phyloP scores from a whole-genome alignment of 1,284 basidiomycete species.

The Cutaneotrichosporon cutaneum region DNA sequence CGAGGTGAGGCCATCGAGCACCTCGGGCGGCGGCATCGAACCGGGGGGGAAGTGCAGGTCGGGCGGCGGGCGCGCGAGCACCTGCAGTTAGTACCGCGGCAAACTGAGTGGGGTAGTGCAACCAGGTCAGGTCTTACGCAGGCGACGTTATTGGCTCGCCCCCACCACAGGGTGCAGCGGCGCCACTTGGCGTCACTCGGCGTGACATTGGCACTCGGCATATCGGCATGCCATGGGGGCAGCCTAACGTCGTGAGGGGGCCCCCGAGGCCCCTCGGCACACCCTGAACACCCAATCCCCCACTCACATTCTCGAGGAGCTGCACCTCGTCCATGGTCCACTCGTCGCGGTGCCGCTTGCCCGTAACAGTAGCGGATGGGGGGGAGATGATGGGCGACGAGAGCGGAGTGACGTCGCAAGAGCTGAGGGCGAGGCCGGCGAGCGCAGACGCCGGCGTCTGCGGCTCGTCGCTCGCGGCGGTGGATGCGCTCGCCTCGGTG shows the following conservation, averaged over 20 bases:
- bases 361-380: conserved; percentile 4
- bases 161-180: neutral
- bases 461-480: conserved; percentile 3
- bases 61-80: conserved; percentile 41
- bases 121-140: neutral
- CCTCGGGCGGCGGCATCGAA: conserved; percentile 42
- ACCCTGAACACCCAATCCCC: neutral
- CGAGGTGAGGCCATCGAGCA: conserved; percentile 48
- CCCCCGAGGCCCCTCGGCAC: too few species aligned
- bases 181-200: neutral
- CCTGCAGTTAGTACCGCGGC: conserved; percentile 12
- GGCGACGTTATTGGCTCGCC: conserved; percentile 19
- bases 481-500: neutral
- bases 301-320: conserved; percentile 39
- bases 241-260: too few species aligned
- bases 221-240: too few species aligned
- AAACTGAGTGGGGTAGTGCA: neutral
- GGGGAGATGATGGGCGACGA: conserved; percentile 6
- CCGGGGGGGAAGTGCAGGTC: conserved; percentile 44
- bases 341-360: conserved; percentile 24
- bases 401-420: conserved; percentile 1
- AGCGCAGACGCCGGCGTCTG: conserved; percentile 11
- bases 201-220: neutral
- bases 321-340: conserved; percentile 45
- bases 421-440: conserved; percentile 8